These are phyloP conservation scores for Paramyrothecium roridum DNA, from an alignment of 2,329 filamentous ascomycete genomes.

Conservation along the genomic window DNA sequence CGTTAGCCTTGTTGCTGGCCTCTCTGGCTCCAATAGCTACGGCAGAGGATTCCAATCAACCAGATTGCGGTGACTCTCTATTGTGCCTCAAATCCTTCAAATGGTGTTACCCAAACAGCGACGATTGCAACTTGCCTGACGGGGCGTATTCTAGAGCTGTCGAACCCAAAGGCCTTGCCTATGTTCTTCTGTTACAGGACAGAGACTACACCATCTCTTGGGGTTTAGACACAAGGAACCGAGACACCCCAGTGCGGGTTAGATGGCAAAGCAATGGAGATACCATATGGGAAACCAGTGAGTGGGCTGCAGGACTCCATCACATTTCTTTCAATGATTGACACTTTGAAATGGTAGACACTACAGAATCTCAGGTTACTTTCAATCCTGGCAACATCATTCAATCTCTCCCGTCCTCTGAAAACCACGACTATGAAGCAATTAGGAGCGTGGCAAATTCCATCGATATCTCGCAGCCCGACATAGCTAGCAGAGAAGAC, in stretches of 20 bases:
- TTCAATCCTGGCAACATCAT: not conserved
- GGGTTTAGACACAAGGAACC: not conserved
- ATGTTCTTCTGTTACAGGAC: not conserved
- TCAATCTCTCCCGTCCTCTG: not conserved
- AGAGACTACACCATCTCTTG: not conserved
- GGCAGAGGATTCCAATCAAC: not conserved
- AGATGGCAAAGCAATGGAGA: not conserved
- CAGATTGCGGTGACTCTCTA: not conserved
- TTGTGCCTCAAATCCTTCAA: not conserved
- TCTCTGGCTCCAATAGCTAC: not conserved
- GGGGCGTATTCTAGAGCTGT: not conserved
- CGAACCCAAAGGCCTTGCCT: not conserved
- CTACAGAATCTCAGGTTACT: not conserved
- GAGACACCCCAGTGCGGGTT: not conserved
- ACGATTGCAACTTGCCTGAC: not conserved
- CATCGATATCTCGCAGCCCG: not conserved
- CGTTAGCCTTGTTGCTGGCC: too few species aligned
- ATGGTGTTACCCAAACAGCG: not conserved
- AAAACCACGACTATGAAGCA: not conserved
- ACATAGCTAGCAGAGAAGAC: not conserved
- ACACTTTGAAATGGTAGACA: not conserved
- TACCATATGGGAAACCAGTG: not conserved
- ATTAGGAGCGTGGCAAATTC: not conserved
- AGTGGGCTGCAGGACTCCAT: not conserved
- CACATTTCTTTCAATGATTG: not conserved